Evolutionary conservation across 23 red algal species (phyloP).

Genomic region (Gracilaria domingensis): DNA sequence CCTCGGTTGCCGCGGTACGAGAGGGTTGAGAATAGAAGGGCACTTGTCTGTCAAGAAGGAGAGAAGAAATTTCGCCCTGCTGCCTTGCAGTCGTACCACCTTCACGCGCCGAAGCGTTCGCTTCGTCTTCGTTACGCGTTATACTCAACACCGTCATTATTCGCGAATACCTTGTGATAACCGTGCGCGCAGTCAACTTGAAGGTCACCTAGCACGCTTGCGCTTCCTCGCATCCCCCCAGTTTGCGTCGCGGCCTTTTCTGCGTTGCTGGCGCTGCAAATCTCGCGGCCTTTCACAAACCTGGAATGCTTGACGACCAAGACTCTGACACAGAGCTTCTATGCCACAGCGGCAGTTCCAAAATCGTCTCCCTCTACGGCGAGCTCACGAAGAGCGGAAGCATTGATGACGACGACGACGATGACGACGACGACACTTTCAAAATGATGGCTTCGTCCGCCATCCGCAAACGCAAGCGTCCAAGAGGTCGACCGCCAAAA

Average conservation of each 20-base stretch:
- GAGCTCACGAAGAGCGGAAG: background rate
- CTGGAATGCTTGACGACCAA: constrained; percentile 14
- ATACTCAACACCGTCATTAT: too few relatives aligned
- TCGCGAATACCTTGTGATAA: too few relatives aligned
- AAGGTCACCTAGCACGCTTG: background rate
- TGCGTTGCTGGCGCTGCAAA: background rate
- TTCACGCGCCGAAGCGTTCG: too few relatives aligned
- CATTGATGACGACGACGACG: constrained; percentile 6
- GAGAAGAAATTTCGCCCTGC: too few relatives aligned
- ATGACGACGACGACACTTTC: constrained; percentile 19
- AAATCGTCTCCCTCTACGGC: constrained; percentile 3
- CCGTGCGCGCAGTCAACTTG: too few relatives aligned
- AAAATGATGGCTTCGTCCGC: background rate
- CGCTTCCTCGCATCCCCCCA: background rate
- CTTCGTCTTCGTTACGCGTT: too few relatives aligned
- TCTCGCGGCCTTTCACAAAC: background rate
- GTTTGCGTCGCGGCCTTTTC: background rate
- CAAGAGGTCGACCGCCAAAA: constrained; percentile 30
- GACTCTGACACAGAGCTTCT: constrained; percentile 24
- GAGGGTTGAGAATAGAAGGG: too few relatives aligned
- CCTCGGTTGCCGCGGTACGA: too few relatives aligned
- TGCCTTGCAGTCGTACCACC: too few relatives aligned
- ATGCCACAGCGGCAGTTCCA: background rate
- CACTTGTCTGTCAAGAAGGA: too few relatives aligned
- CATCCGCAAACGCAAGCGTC: background rate